Conservation (phyloP, 257 asterid genomes). For the Plectranthus barbatus region DNA sequence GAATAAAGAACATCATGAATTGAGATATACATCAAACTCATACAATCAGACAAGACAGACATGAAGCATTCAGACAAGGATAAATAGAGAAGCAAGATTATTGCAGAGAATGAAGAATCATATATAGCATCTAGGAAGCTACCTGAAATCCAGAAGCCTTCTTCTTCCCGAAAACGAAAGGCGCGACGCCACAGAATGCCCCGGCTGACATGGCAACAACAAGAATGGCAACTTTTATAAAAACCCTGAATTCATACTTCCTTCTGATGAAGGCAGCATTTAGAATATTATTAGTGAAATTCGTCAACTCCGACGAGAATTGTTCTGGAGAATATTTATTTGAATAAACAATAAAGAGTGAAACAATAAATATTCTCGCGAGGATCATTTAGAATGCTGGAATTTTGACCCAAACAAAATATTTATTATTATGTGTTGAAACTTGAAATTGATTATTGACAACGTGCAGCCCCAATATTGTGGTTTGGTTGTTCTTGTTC, state of each 20-base stretch:
- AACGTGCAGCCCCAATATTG: too few species aligned
- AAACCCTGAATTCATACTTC: background rate
- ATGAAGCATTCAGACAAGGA: too few species aligned
- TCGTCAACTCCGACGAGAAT: background rate
- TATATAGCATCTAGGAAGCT: too few species aligned
- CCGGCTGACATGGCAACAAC: too few species aligned
- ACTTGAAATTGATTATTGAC: too few species aligned
- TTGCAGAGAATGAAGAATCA: too few species aligned
- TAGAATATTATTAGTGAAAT: background rate
- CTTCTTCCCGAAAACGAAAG: conserved; percentile 37
- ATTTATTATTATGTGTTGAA: conserved; percentile 17
- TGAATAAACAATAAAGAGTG: conserved; percentile 1
- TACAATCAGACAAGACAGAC: too few species aligned
- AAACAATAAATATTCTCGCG: conserved; percentile 15
- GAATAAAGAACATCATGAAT: too few species aligned
- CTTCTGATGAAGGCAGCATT: too few species aligned
- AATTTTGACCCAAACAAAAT: background rate
- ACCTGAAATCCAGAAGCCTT: background rate
- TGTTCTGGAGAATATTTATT: background rate
- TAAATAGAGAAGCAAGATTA: too few species aligned
- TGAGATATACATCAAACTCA: too few species aligned
- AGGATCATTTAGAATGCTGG: conserved; percentile 32
- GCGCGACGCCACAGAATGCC: conserved; percentile 44
- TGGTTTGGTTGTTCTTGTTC: conserved; percentile 13
- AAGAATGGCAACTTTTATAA: conserved; percentile 10